Evolutionary conservation across 306 rosid genomes (phyloP), one percentile per base, ranked within the genome.

Genomic region (Acacia melanoxylon): DNA sequence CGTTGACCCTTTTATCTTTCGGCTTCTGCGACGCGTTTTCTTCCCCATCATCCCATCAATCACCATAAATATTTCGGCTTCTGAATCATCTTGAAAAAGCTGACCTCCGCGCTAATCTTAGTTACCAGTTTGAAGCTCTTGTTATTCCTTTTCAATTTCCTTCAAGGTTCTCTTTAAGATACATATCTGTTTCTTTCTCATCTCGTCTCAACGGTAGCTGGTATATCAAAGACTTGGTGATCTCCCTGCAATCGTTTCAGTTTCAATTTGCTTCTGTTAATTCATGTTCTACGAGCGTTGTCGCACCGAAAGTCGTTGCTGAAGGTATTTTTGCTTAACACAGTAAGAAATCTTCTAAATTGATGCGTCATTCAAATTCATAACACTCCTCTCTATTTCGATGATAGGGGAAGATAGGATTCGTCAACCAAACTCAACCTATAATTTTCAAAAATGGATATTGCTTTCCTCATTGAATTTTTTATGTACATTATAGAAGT

Each of bases 21-120:
- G 12, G 12, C 24, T n/a, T n/a, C 5, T 31, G 45, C 56, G 10
- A 76, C 66, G 5, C 54, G 13, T 9, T 19, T 10, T 5, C 75
- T 35, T 11, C 17, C 14, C 15, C 33, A 56, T 85, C 33, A 56
- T 85, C 83, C 22, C 44, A 37, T 5, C 41, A 37, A 15, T 70
- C 72, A 0, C 27, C 9, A 33, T 42, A 37, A 37, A 37, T 37
- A 4, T 85, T 85, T 83, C 92, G 91, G 88, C 97, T 96, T 93
- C 87, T 92, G 85, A 92, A 95, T 88, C 91, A 73, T 80, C 92
- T 93, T 20, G 89, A 89, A 66, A 90, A 91, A 49, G 68, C 94
- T 82, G 93, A 93, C 88, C 90, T 95, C 82, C 98, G 91, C 75
- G 97, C 94, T 89, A 90, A 90, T 89, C 98, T 95, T 91, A 90